Evolutionary conservation across 1,284 basidiomycete species (phyloP), one percentile per base, ranked within the genome.

Genomic region (Irpex rosettiformis): DNA sequence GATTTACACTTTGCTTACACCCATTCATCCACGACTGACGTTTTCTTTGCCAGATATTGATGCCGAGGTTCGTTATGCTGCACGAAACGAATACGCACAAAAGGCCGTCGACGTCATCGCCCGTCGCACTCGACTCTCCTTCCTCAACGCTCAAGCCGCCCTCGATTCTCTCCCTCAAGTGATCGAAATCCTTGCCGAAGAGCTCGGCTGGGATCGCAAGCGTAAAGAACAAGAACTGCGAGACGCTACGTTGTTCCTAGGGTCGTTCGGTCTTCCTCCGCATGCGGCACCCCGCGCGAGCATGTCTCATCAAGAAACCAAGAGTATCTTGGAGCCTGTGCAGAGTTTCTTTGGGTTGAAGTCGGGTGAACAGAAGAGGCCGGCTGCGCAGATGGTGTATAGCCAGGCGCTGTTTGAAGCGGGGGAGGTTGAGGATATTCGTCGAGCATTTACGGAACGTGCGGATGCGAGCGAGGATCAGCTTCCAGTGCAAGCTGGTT

Each of bases 71-170:
- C 88, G 88, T 59, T 98, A 98, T 73, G 96, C 94, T 1, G 83
- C 90, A 43, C 87, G 88, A 51, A 81, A 93, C 74, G 96, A 98
- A 77, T 98, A 96, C 73, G 96, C 96, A 0, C 82, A 88, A 58
- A 96, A 89, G 18, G 92, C 94, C 5, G 81, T 90, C 62, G 96
- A 99, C 75, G 93, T 98, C 68, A 85, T 98, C 67, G 93, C 93
- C 1, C 91, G 96, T 4, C 89, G 96, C 57, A 91, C 91, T 21
- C 88, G 96, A 45, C 81, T 98, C 49, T 89, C 93, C 10, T 98
- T 98, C 85, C 85, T 98, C 65, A 96, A 98, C 73, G 89, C 89
- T 1, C 89, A 91, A 67, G 91, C 91, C 0, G 89, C 96, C 0
- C 83, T 96, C 55, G 86, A 91, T 54, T 84, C 89, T 0, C 83